Evolutionary conservation across 2,329 filamentous ascomycete species (phyloP).

Genomic region (Beauveria sp.): DNA sequence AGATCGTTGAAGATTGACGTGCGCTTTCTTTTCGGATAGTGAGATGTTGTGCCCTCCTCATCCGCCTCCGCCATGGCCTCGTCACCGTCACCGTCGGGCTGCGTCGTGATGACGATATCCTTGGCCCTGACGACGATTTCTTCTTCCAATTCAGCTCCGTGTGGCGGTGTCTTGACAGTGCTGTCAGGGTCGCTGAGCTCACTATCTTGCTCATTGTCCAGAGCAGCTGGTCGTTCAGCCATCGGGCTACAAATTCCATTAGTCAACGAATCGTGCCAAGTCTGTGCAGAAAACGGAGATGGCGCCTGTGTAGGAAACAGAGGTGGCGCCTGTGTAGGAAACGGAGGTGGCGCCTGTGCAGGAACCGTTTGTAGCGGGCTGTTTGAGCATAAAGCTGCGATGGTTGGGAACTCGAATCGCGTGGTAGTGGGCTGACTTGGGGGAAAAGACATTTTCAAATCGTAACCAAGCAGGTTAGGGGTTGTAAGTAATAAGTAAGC

Average conservation of each 20-base stretch:
- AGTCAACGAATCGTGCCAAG: neutral
- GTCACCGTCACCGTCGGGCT: slow-evolving; percentile 28
- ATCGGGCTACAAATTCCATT: neutral
- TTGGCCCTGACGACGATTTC: slow-evolving; percentile 8
- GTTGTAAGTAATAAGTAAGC: neutral
- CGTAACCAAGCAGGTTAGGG: neutral
- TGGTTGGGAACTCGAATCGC: neutral
- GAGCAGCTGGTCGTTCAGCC: slow-evolving; percentile 16
- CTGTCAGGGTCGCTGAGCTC: slow-evolving; percentile 37
- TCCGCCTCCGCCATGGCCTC: slow-evolving; percentile 35
- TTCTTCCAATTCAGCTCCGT: slow-evolving; percentile 38
- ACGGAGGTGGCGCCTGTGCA: too few relatives aligned
- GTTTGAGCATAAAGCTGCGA: neutral
- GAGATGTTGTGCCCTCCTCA: slow-evolving; percentile 29
- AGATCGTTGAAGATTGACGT: slow-evolving; percentile 41
- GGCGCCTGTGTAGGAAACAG: neutral
- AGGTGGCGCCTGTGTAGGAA: too few relatives aligned
- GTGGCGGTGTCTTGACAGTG: slow-evolving; percentile 30
- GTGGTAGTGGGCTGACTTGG: neutral
- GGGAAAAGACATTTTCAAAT: neutral
- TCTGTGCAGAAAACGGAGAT: neutral
- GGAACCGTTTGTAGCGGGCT: too few relatives aligned
- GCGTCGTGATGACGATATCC: neutral
- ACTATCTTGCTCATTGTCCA: slow-evolving; percentile 28
- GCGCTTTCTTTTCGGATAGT: slow-evolving; percentile 50